Evolutionary conservation across 1,284 basidiomycete genomes (phyloP).

Genomic region (Exobasidium cylindrosporum): DNA sequence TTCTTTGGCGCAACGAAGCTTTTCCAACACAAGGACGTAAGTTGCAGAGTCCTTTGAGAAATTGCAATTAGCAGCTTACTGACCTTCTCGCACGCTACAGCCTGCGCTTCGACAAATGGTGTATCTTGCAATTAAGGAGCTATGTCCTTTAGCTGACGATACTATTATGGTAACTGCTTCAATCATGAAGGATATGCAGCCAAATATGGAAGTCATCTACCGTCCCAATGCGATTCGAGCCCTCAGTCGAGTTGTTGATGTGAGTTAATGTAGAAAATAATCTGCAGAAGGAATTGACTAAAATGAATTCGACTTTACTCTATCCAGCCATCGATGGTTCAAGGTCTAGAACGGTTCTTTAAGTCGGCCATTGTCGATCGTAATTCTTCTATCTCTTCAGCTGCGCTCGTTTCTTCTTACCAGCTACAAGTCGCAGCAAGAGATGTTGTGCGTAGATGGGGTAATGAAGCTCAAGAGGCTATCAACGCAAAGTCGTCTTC

Average conservation of each 20-base stretch:
- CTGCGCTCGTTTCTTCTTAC: conserved; percentile 93
- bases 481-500: conserved; percentile 62
- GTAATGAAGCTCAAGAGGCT: conserved; percentile 95
- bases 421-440: conserved; percentile 90
- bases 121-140: conserved; percentile 97
- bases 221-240: conserved; percentile 96
- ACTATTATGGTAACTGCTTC: conserved; percentile 98
- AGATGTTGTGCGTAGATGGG: conserved; percentile 84
- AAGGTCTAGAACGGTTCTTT: conserved; percentile 98
- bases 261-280: conserved; percentile 57
- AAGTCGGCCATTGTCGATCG: conserved; percentile 98
- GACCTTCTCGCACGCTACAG: conserved; percentile 57
- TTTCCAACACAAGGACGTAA: conserved; percentile 97
- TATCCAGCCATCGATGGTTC: conserved; percentile 77
- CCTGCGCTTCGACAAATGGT: conserved; percentile 95
- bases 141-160: conserved; percentile 91
- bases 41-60: conserved; percentile 54
- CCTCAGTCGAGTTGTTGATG: conserved; percentile 89
- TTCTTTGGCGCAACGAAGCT: conserved; percentile 99
- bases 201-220: conserved; percentile 97
- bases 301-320: too few species aligned
- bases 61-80: conserved; percentile 1
- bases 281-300: conserved; percentile 6
- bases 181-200: conserved; percentile 99
- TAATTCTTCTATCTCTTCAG: conserved; percentile 90